Evolutionary conservation across 805 yeast genomes (phyloP).

Genomic region (Starmerella kuoi): DNA sequence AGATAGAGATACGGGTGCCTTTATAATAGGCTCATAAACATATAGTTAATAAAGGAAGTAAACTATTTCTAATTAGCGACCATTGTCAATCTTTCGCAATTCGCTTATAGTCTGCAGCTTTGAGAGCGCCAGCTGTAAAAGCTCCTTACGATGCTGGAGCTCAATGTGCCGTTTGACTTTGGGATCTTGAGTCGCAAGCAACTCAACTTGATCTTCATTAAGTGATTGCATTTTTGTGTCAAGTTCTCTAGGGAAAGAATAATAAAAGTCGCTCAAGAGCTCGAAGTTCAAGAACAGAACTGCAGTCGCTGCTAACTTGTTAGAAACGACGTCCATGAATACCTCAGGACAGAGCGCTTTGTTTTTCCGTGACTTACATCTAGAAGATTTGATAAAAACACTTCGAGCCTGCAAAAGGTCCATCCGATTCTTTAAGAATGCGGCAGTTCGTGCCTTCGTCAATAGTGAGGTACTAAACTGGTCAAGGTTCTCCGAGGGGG

Average conservation of each 20-base stretch:
- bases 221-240: slow-evolving; percentile 62
- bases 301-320: slow-evolving; percentile 84
- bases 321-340: slow-evolving; percentile 82
- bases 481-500: slow-evolving; percentile 32
- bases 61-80: too few species aligned
- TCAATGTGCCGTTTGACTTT: slow-evolving; percentile 82
- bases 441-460: slow-evolving; percentile 70
- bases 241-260: slow-evolving; percentile 88
- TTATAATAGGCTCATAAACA: too few species aligned
- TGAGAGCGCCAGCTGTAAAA: slow-evolving; percentile 67
- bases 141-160: slow-evolving; percentile 81
- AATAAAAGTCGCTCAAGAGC: slow-evolving; percentile 83
- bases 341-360: slow-evolving; percentile 91
- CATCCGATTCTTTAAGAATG: slow-evolving; percentile 63
- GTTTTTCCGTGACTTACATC: slow-evolving; percentile 66
- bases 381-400: slow-evolving; percentile 58
- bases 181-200: slow-evolving; percentile 90
- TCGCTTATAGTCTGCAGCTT: slow-evolving; percentile 80
- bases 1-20: too few species aligned
- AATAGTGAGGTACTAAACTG: slow-evolving; percentile 60
- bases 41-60: too few species aligned
- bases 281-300: slow-evolving; percentile 89
- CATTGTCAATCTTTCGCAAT: slow-evolving; percentile 35
- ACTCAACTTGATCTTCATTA: slow-evolving; percentile 65
- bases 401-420: slow-evolving; percentile 61